A percentile compares a stretch with the other conserved stretches of the same genome.
These are phyloP conservation scores for Xylaria sp. DNA, from an alignment of 2,329 filamentous ascomycete species.

Conservation along the genomic window DNA sequence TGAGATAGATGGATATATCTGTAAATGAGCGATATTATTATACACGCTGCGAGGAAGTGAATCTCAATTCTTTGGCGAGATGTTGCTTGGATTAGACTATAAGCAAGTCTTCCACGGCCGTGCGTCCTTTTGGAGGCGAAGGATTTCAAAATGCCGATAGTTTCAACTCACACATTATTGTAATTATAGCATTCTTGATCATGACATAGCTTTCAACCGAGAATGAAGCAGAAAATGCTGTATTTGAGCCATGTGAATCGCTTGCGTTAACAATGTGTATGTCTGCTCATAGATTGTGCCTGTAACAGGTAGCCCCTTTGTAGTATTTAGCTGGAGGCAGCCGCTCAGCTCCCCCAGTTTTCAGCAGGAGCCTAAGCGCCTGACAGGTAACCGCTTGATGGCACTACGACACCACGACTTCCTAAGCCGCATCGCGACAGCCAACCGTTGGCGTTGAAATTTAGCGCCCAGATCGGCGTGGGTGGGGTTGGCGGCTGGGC, in stretches of 20 bases:
- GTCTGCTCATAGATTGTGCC: background rate
- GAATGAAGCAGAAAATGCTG: background rate
- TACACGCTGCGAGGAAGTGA: background rate
- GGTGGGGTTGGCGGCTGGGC: slow-evolving; percentile 17
- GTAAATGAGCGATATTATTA: too few relatives aligned
- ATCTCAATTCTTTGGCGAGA: background rate
- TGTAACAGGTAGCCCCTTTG: background rate
- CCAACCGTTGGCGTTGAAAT: slow-evolving; percentile 5
- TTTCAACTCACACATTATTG: background rate
- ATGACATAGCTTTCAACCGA: background rate
- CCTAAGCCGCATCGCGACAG: background rate
- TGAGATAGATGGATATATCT: too few relatives aligned
- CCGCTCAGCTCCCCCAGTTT: background rate
- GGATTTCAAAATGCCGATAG: background rate
- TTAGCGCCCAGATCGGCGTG: background rate
- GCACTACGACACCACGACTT: background rate
- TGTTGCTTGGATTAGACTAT: background rate
- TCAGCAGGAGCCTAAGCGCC: slow-evolving; percentile 11
- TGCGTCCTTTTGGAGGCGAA: background rate
- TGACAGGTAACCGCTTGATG: background rate
- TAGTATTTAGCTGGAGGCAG: too few relatives aligned
- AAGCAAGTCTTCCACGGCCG: too few relatives aligned
- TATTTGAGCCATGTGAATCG: too few relatives aligned
- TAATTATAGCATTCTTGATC: background rate
- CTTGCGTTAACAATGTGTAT: background rate